Percentiles rank a stretch among this genome's conserved stretches.
These are phyloP conservation scores for Corchorus olitorius DNA, from an alignment of 345 rosid species.

Conservation along the genomic window DNA sequence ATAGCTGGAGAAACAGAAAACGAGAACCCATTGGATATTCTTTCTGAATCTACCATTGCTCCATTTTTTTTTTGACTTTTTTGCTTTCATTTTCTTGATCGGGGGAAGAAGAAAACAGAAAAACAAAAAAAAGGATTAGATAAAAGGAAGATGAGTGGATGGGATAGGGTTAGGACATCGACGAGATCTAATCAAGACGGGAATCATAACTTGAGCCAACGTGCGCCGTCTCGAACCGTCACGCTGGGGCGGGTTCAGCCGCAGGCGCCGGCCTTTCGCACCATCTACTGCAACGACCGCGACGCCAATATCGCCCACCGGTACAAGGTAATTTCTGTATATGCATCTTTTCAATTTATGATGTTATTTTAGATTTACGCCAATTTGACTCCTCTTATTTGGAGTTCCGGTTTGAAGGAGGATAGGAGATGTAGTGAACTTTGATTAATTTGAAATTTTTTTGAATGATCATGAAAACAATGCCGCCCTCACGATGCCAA, in stretches of 20 bases:
- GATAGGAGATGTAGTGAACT: conserved; percentile 14
- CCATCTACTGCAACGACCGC: conserved; percentile 91
- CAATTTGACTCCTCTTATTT: not conserved
- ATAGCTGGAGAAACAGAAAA: not conserved
- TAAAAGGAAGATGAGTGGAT: conserved; percentile 56
- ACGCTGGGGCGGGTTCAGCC: conserved; percentile 94
- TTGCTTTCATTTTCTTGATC: conserved; percentile 21
- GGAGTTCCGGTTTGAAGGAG: not conserved
- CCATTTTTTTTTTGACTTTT: not conserved
- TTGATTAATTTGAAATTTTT: not conserved
- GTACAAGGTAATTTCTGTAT: conserved; percentile 63
- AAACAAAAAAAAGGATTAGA: not conserved
- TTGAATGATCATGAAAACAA: not conserved
- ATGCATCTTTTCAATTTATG: not conserved
- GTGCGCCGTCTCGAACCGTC: conserved; percentile 60
- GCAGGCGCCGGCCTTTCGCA: conserved; percentile 93
- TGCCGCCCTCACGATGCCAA: not conserved
- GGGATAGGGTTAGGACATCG: conserved; percentile 62
- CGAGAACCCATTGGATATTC: not conserved
- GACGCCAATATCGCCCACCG: conserved; percentile 81
- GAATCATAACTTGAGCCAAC: conserved; percentile 41
- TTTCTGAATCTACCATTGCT: not conserved
- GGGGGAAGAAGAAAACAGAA: not conserved
- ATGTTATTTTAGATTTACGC: not conserved
- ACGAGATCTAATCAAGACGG: conserved; percentile 45